Evolutionary conservation across 768 basidiomycete species (phyloP).

Genomic region (Clavulina sp.): DNA sequence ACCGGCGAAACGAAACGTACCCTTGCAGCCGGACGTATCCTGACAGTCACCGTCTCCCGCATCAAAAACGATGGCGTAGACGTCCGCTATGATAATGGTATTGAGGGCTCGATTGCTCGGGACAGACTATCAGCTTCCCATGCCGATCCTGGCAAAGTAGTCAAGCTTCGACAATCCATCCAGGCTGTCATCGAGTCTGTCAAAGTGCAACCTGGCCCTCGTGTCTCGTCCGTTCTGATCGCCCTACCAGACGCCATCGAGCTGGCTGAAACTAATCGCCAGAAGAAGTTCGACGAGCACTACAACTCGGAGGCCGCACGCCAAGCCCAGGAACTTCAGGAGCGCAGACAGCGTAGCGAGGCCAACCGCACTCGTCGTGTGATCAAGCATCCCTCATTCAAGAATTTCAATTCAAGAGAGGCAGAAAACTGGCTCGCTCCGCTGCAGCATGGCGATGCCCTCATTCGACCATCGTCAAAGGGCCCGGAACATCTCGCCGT

Average conservation of each 20-base stretch:
- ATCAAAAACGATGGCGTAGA: conserved; percentile 32
- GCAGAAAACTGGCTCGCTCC: conserved; percentile 81
- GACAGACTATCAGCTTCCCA: conserved; percentile 29
- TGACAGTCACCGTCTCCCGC: conserved; percentile 55
- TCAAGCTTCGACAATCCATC: conserved; percentile 66
- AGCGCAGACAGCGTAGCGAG: conserved; percentile 71
- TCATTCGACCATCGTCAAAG: conserved; percentile 91
- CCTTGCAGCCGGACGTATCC: conserved; percentile 58
- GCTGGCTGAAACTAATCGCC: conserved; percentile 40
- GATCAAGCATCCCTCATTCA: conserved; percentile 97
- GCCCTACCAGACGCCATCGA: conserved; percentile 42
- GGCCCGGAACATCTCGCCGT: conserved; percentile 86
- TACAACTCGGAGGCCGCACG: conserved; percentile 40
- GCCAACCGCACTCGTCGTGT: conserved; percentile 64
- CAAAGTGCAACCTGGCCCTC: conserved; percentile 38
- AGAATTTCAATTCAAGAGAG: conserved; percentile 77
- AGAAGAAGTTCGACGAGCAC: conserved; percentile 35
- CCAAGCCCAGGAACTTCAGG: conserved; percentile 52
- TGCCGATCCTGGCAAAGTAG: conserved; percentile 27
- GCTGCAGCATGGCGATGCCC: conserved; percentile 88
- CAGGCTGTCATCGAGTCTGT: conserved; percentile 62
- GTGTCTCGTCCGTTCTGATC: conserved; percentile 59
- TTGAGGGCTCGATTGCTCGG: conserved; percentile 61
- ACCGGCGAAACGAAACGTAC: conserved; percentile 78
- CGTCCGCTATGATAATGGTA: conserved; percentile 80